Evolutionary conservation across 768 basidiomycete species (phyloP).

Genomic region (Gloeostereum incarnatum): DNA sequence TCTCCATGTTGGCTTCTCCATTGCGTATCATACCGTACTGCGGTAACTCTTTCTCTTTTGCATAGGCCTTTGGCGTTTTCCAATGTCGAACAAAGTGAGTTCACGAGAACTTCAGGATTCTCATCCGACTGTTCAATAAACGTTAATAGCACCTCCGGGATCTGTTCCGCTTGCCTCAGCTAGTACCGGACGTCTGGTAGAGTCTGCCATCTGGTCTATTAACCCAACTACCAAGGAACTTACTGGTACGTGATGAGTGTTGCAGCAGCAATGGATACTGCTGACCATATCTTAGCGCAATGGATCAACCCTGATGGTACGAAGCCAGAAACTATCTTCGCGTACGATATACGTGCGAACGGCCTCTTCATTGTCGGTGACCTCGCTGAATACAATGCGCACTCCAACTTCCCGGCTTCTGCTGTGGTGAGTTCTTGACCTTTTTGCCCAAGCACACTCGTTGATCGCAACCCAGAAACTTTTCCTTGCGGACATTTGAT

Average conservation of each 20-base stretch:
- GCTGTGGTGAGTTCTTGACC: conserved; percentile 23
- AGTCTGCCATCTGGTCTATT: conserved; percentile 40
- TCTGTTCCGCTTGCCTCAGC: conserved; percentile 18
- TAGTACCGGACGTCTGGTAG: conserved; percentile 13
- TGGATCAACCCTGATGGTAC: conserved; percentile 36
- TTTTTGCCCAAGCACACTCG: not conserved
- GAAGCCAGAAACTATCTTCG: conserved; percentile 25
- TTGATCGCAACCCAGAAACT: conserved; percentile 4
- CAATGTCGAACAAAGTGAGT: conserved; percentile 26
- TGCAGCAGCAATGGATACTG: not conserved
- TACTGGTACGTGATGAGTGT: conserved; percentile 19
- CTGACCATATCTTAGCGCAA: conserved; percentile 21
- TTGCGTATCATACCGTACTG: not conserved
- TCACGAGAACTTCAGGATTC: not conserved
- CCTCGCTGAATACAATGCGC: conserved; percentile 26
- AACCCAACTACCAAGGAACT: conserved; percentile 27
- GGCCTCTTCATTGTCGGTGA: conserved; percentile 34
- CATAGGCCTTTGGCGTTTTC: conserved; percentile 23
- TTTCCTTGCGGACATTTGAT: conserved; percentile 3
- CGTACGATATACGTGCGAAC: conserved; percentile 28
- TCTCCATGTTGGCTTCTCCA: conserved; percentile 3
- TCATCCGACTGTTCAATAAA: not conserved
- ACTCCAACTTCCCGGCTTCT: conserved; percentile 18
- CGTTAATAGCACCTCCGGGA: conserved; percentile 19
- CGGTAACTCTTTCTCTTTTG: not conserved